Evolutionary conservation across 306 rosid genomes (phyloP).

Genomic region (Dryas octopetala): DNA sequence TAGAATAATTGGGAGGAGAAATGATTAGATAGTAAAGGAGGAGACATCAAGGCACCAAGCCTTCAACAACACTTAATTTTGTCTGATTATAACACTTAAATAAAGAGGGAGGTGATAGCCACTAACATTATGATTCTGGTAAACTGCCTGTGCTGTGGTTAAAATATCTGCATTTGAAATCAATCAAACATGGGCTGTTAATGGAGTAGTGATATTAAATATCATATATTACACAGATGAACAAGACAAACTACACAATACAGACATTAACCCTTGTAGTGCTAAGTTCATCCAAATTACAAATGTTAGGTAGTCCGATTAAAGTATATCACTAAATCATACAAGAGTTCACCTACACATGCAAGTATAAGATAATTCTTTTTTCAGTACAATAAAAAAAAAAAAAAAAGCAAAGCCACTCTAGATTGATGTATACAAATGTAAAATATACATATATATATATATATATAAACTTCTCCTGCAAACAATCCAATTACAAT

Average conservation of each 20-base stretch:
- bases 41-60: too few relatives aligned
- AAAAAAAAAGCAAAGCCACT: too few relatives aligned
- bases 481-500: too few relatives aligned
- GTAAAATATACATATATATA: background rate
- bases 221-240: background rate
- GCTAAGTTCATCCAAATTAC: background rate
- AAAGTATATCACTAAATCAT: background rate
- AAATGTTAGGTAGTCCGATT: too few relatives aligned
- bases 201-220: slow-evolving; percentile 3
- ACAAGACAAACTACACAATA: background rate
- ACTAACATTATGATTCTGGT: slow-evolving; percentile 79
- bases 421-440: too few relatives aligned
- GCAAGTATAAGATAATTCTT: background rate
- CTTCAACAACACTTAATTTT: too few relatives aligned
- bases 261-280: background rate
- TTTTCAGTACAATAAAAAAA: too few relatives aligned
- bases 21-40: too few relatives aligned
- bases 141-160: slow-evolving; percentile 71
- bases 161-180: slow-evolving; percentile 69
- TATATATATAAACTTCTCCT: too few relatives aligned
- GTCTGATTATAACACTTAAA: too few relatives aligned
- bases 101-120: slow-evolving; percentile 10
- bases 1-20: too few relatives aligned
- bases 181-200: slow-evolving; percentile 24
- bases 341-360: background rate